Conservation (phyloP, 2,329 filamentous ascomycete genomes). For the Pseudocercospora fuligena region DNA sequence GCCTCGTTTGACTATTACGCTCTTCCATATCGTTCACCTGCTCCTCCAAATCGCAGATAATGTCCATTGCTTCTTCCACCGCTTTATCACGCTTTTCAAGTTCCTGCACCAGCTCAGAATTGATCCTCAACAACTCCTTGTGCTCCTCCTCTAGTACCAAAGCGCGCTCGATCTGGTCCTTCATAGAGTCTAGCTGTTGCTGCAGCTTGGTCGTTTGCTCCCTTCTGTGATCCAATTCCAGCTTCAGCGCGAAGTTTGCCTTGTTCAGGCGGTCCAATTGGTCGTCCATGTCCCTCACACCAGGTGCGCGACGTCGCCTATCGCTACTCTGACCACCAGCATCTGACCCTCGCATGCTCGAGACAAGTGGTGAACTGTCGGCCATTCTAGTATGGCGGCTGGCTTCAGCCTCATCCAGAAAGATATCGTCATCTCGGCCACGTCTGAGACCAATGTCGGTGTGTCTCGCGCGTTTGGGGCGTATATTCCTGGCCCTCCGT, state of each 20-base stretch:
- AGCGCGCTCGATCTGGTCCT: constrained; percentile 53
- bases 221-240: constrained; percentile 72
- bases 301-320: constrained; percentile 48
- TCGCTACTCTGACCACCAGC: constrained; percentile 27
- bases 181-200: constrained; percentile 60
- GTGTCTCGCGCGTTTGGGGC: constrained; percentile 40
- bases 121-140: constrained; percentile 61
- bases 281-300: constrained; percentile 71
- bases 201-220: constrained; percentile 67
- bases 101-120: constrained; percentile 63
- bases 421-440: constrained; percentile 43
- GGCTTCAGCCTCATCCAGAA: constrained; percentile 40
- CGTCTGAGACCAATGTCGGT: constrained; percentile 40
- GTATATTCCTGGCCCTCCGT: constrained; percentile 37
- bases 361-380: constrained; percentile 37
- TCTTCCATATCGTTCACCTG: constrained; percentile 36
- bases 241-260: constrained; percentile 77
- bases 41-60: constrained; percentile 70
- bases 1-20: constrained; percentile 35
- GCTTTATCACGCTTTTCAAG: constrained; percentile 70
- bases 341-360: constrained; percentile 25
- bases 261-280: constrained; percentile 72
- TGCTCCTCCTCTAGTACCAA: constrained; percentile 45
- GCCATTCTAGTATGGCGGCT: constrained; percentile 28
- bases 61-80: constrained; percentile 70